Percentiles rank a stretch among this genome's conserved stretches.
phyloP scores from a whole-genome alignment of 1,284 basidiomycete species.

The Moesziomyces antarcticus region DNA sequence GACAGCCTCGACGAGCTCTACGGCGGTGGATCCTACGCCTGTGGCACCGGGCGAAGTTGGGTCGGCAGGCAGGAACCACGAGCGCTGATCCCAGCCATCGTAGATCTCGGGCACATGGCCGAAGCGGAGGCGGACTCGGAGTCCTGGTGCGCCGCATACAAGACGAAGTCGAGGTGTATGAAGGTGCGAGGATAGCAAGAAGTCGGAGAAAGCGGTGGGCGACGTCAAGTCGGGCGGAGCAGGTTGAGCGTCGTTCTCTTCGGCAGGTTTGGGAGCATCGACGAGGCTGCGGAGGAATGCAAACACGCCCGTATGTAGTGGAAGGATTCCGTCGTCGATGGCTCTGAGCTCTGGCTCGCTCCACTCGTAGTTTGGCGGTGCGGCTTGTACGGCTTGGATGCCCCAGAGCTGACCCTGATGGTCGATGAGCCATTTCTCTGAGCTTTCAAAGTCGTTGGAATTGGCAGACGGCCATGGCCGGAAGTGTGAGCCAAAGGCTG shows the following conservation, averaged over 20 bases:
- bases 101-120: constrained; percentile 80
- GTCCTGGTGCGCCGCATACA: constrained; percentile 73
- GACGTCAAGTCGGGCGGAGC: constrained; percentile 75
- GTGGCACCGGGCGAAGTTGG: constrained; percentile 19
- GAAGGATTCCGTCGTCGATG: constrained; percentile 42
- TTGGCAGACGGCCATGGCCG: constrained; percentile 42
- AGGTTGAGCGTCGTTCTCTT: constrained; percentile 83
- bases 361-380: constrained; percentile 55
- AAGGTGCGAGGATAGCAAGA: constrained; percentile 77
- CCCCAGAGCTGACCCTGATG: constrained; percentile 49
- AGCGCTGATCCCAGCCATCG: constrained; percentile 69
- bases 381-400: constrained; percentile 42
- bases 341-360: constrained; percentile 35
- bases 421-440: constrained; percentile 51
- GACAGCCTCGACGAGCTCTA: constrained; percentile 70
- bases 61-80: constrained; percentile 52
- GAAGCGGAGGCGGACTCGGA: constrained; percentile 74
- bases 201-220: constrained; percentile 71
- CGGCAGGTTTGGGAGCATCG: constrained; percentile 76
- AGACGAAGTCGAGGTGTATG: constrained; percentile 77
- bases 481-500: constrained; percentile 50
- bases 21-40: constrained; percentile 33
- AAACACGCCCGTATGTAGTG: constrained; percentile 31
- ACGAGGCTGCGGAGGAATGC: constrained; percentile 74
- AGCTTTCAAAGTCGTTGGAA: constrained; percentile 42